phyloP scores from a whole-genome alignment of 2,329 filamentous ascomycete species.

The Boeremia lycopersici region DNA sequence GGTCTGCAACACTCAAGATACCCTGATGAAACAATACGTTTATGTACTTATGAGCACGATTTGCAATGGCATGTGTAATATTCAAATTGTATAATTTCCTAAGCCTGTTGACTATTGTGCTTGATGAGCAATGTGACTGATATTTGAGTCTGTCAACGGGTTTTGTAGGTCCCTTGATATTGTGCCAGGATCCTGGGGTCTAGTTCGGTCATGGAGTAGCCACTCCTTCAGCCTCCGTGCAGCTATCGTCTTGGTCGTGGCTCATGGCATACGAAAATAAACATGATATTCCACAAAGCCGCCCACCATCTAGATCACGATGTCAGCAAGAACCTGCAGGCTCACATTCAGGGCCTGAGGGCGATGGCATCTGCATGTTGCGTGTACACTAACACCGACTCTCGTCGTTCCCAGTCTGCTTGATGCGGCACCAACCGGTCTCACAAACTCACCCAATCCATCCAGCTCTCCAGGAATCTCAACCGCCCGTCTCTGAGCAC shows the following conservation, averaged over 20 bases:
- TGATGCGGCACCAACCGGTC: too few species aligned
- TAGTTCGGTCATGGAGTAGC: background rate
- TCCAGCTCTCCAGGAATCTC: slow-evolving; percentile 86
- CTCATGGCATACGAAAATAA: background rate
- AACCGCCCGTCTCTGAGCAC: slow-evolving; percentile 70
- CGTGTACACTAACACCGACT: background rate
- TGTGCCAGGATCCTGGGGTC: background rate
- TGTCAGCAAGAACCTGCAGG: background rate
- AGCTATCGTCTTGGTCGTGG: too few species aligned
- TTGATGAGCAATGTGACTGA: background rate
- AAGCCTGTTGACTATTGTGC: background rate
- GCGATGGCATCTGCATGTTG: background rate
- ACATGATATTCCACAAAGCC: background rate
- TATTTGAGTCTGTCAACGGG: background rate
- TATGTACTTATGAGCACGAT: slow-evolving; percentile 13
- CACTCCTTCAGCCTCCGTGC: background rate
- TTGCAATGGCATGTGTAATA: slow-evolving; percentile 1
- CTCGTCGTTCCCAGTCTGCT: background rate
- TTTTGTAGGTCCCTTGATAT: background rate
- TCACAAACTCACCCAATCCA: slow-evolving; percentile 68
- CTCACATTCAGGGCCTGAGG: background rate
- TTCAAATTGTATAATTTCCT: background rate
- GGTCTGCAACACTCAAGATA: slow-evolving; percentile 6
- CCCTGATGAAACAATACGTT: slow-evolving; percentile 12
- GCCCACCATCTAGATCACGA: background rate